phyloP scores from a whole-genome alignment of 768 basidiomycete genomes.

The Termitomyces sp. region DNA sequence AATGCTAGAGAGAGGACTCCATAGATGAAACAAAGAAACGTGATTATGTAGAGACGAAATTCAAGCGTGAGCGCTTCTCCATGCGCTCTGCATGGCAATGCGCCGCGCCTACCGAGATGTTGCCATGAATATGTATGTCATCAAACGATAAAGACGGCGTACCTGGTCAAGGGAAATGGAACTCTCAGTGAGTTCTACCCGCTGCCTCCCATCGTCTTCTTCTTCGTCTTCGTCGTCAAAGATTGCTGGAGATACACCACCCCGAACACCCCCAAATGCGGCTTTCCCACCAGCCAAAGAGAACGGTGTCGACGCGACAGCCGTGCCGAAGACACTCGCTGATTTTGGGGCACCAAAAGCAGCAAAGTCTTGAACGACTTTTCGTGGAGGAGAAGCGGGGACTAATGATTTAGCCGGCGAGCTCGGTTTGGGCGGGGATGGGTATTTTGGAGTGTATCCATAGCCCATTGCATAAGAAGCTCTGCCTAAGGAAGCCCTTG shows the following conservation, averaged over 20 bases:
- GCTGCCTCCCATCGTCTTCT: conserved; percentile 62
- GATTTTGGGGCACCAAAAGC: conserved; percentile 74
- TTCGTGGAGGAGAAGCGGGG: conserved; percentile 71
- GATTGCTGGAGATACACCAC: conserved; percentile 24
- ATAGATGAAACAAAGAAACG: conserved; percentile 11
- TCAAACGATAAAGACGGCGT: conserved; percentile 14
- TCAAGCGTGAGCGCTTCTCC: conserved; percentile 65
- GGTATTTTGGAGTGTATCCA: conserved; percentile 40
- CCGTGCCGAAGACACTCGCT: conserved; percentile 79
- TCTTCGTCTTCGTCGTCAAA: conserved; percentile 72
- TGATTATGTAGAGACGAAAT: background rate
- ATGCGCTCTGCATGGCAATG: conserved; percentile 87
- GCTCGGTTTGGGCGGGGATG: conserved; percentile 35
- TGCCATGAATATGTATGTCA: conserved; percentile 2
- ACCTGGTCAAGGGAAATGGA: conserved; percentile 94
- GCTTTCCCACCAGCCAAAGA: conserved; percentile 75
- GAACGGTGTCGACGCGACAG: conserved; percentile 77
- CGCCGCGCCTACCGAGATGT: conserved; percentile 56
- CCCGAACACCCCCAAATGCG: conserved; percentile 77
- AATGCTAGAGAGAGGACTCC: conserved; percentile 9
- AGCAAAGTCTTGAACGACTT: conserved; percentile 85
- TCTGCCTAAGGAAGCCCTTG: conserved; percentile 55
- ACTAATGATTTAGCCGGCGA: conserved; percentile 33
- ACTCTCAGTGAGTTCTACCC: conserved; percentile 73
- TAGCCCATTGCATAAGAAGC: conserved; percentile 49